Evolutionary conservation across 164 flowering plant genomes (phyloP).

Genomic region (Magnolia officinalis): DNA sequence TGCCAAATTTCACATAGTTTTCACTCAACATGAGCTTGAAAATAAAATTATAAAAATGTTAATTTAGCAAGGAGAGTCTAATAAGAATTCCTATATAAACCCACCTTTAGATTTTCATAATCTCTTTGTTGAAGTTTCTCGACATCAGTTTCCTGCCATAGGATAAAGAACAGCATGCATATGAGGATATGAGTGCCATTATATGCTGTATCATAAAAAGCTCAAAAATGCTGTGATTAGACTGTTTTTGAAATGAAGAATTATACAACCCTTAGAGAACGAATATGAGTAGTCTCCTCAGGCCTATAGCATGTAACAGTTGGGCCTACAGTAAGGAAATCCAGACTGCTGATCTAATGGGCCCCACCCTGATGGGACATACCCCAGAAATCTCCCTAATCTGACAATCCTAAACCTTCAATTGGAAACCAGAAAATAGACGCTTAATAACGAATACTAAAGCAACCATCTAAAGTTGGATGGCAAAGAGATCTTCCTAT

Average conservation of each 20-base stretch:
- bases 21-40: neutral
- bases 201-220: neutral
- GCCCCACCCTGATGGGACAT: too few relatives aligned
- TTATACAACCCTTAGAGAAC: too few relatives aligned
- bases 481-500: too few relatives aligned
- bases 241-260: neutral
- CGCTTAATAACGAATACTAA: too few relatives aligned
- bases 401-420: too few relatives aligned
- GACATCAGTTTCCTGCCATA: constrained; percentile 80
- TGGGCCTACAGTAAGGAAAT: too few relatives aligned
- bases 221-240: neutral
- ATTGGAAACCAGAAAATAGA: too few relatives aligned
- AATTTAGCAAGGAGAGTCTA: neutral
- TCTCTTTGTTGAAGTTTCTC: constrained; percentile 94
- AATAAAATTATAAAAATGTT: neutral
- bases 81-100: constrained; percentile 1
- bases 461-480: too few relatives aligned
- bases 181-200: too few relatives aligned
- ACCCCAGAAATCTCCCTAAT: too few relatives aligned
- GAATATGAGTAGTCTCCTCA: neutral
- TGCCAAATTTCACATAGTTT: constrained; percentile 12
- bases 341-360: too few relatives aligned
- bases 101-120: constrained; percentile 75
- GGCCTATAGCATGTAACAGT: too few relatives aligned
- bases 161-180: neutral